Conservation (phyloP, 2,329 filamentous ascomycete species). For the Cercospora zeae-maydis region DNA sequence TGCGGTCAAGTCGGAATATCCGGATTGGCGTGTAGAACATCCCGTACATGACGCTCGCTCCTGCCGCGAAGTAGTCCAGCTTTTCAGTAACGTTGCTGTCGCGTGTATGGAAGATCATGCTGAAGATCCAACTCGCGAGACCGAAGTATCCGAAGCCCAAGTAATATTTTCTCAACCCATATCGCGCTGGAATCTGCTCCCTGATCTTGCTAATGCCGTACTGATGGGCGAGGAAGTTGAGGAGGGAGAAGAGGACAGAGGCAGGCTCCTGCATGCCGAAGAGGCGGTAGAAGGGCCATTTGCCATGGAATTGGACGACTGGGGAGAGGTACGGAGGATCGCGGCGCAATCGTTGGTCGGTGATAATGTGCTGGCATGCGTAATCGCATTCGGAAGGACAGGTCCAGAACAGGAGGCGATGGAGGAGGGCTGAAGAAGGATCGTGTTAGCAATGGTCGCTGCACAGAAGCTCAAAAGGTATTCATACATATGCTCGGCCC, state of each 20-base stretch:
- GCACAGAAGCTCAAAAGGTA: conserved; percentile 3
- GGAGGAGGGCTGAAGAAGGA: conserved; percentile 64
- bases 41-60: conserved; percentile 84
- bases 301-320: conserved; percentile 91
- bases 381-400: conserved; percentile 96
- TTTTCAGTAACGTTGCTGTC: conserved; percentile 86
- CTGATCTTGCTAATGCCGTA: conserved; percentile 69
- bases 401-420: conserved; percentile 84
- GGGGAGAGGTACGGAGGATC: conserved; percentile 62
- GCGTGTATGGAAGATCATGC: conserved; percentile 85
- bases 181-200: conserved; percentile 65
- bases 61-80: conserved; percentile 92
- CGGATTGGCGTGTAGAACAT: conserved; percentile 80
- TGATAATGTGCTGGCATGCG: conserved; percentile 91
- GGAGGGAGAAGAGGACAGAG: conserved; percentile 85
- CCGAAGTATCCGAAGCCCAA: conserved; percentile 75
- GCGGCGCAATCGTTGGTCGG: conserved; percentile 63
- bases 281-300: conserved; percentile 94
- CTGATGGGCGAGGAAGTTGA: conserved; percentile 85
- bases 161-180: conserved; percentile 78
- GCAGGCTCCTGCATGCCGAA: conserved; percentile 93
- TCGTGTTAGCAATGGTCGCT: not conserved
- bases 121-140: conserved; percentile 79
- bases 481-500: conserved; percentile 68
- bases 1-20: conserved; percentile 75